These are phyloP conservation scores for Leucogyrophana mollusca DNA, from an alignment of 768 basidiomycete genomes.

Conservation along the genomic window DNA sequence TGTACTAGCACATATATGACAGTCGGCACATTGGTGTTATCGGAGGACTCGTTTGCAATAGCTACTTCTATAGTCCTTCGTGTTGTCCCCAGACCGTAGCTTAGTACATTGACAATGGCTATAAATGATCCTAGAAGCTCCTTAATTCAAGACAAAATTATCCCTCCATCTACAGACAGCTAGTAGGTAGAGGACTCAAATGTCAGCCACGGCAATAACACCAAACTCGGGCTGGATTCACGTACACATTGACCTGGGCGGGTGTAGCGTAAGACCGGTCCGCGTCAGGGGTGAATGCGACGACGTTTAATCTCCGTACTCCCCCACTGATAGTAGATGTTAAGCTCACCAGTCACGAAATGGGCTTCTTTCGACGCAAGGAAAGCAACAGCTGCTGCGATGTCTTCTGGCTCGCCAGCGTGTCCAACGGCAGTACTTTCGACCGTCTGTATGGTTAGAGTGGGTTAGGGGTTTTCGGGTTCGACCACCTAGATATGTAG, in stretches of 20 bases:
- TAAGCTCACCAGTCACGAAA: conserved; percentile 32
- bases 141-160: conserved; percentile 5
- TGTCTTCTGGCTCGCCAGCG: conserved; percentile 28
- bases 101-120: too few species aligned
- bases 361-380: conserved; percentile 35
- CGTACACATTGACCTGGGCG: conserved; percentile 23
- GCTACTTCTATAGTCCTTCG: too few species aligned
- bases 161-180: conserved; percentile 19
- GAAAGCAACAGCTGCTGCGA: conserved; percentile 35
- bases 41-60: too few species aligned
- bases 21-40: too few species aligned
- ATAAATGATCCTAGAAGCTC: too few species aligned
- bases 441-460: not conserved
- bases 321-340: conserved; percentile 1
- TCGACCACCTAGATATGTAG: not conserved
- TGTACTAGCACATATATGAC: too few species aligned
- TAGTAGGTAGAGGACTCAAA: conserved; percentile 1
- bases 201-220: not conserved
- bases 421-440: conserved; percentile 8
- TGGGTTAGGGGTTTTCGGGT: not conserved
- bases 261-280: not conserved
- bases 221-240: not conserved
- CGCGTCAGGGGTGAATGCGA: too few species aligned
- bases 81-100: too few species aligned
- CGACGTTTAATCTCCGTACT: too few species aligned